Conservation (phyloP, 192 early-diverging fungal species). For the Gigaspora rosea region DNA sequence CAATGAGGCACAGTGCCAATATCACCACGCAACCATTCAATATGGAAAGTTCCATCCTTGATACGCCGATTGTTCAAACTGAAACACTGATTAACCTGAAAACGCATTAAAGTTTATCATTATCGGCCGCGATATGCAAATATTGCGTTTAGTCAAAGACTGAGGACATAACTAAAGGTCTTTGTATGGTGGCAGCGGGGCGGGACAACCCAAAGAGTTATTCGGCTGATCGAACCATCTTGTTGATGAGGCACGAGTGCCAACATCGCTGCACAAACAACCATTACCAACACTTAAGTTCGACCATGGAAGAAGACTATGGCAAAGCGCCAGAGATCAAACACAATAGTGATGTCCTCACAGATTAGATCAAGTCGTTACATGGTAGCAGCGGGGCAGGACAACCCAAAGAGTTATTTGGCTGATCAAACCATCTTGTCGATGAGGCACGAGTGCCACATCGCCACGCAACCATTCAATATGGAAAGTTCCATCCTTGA, state of each 20-base stretch:
- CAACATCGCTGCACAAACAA: conserved; percentile 7
- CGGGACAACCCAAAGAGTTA: background rate
- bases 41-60: conserved; percentile 13
- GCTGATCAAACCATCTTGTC: conserved; percentile 16
- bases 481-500: conserved; percentile 17
- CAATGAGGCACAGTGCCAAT: conserved; percentile 11
- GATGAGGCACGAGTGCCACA: conserved; percentile 3
- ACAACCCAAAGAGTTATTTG: background rate
- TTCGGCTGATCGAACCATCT: conserved; percentile 10
- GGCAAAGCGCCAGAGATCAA: background rate
- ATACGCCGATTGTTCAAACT: conserved; percentile 13
- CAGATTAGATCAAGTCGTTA: conserved; percentile 18
- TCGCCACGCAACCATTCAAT: conserved; percentile 22
- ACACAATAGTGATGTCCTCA: conserved; percentile 9
- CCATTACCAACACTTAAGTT: conserved; percentile 4
- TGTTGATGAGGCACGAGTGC: conserved; percentile 8
- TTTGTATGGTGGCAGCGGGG: too few species aligned
- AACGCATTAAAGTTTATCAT: too few species aligned
- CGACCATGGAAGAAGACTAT: background rate
- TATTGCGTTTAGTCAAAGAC: too few species aligned
- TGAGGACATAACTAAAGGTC: too few species aligned
- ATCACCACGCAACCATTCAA: conserved; percentile 19
- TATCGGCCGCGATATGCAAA: too few species aligned
- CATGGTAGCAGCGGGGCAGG: conserved; percentile 15
- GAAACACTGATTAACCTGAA: conserved; percentile 2